Conservation (phyloP, 2,329 filamentous ascomycete species). For the Grosmannia clavigera region DNA sequence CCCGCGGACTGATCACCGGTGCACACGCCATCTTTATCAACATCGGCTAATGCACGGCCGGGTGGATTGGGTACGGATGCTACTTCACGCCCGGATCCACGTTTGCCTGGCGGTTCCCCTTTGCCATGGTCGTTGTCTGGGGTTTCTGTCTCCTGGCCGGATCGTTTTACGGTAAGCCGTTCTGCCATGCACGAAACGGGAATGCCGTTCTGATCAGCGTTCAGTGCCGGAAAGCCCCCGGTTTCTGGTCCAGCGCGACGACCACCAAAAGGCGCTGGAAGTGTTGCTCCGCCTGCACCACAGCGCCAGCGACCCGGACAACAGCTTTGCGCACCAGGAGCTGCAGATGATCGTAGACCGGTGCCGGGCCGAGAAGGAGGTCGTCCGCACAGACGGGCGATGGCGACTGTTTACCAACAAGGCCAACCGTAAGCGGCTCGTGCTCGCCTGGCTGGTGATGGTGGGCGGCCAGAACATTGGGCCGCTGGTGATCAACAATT, state of each 20-base stretch:
- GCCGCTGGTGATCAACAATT: slow-evolving; percentile 5
- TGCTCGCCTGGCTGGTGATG: slow-evolving; percentile 5
- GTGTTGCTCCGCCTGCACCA: neutral
- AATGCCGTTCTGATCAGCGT: neutral
- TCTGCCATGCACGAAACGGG: neutral
- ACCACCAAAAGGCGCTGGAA: neutral
- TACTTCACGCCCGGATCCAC: slow-evolving; percentile 1
- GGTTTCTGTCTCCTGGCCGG: neutral
- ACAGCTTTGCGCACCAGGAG: neutral
- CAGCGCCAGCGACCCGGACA: neutral
- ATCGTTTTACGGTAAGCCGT: neutral
- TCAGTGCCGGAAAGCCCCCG: slow-evolving; percentile 1
- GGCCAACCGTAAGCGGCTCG: slow-evolving; percentile 2
- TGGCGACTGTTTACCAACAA: slow-evolving; percentile 5
- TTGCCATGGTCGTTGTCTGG: slow-evolving; percentile 1
- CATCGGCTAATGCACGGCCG: slow-evolving; percentile 1
- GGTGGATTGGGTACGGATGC: slow-evolving; percentile 5
- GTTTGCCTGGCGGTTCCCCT: slow-evolving; percentile 2
- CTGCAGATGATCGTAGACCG: neutral
- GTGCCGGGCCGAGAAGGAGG: neutral
- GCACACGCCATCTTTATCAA: slow-evolving; percentile 6
- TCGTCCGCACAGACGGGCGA: neutral
- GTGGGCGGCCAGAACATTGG: slow-evolving; percentile 6
- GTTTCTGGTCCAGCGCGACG: neutral
- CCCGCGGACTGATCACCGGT: slow-evolving; percentile 4